A percentile compares a stretch with the other conserved stretches of the same genome.
Evolutionary conservation across 164 flowering plant genomes (phyloP).

Genomic region (Tetracentron sinense): DNA sequence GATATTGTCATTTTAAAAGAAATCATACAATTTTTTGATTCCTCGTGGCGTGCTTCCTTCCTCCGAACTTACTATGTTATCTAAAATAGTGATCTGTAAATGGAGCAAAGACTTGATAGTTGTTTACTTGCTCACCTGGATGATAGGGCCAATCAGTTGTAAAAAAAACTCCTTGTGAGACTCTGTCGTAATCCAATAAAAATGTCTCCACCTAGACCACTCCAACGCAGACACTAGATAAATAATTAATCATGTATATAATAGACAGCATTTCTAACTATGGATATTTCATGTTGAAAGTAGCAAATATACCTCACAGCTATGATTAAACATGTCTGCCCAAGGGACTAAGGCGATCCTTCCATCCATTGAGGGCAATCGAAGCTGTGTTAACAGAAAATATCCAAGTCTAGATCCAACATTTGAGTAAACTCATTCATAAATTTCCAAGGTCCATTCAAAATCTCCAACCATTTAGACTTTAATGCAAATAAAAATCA

Average conservation of each 20-base stretch:
- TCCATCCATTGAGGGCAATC: conserved; percentile 90
- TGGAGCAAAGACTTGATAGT: conserved; percentile 7
- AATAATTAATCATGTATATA: not conserved
- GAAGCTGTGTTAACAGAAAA: conserved; percentile 45
- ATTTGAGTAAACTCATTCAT: not conserved
- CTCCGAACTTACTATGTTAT: not conserved
- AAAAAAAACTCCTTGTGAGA: conserved; percentile 84
- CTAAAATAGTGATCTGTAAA: not conserved
- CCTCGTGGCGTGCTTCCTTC: not conserved
- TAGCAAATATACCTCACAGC: conserved; percentile 60
- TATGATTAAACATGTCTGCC: conserved; percentile 99
- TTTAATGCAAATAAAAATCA: not conserved
- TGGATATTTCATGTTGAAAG: not conserved
- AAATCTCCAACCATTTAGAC: not conserved
- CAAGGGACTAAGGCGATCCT: conserved; percentile 93
- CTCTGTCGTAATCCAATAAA: conserved; percentile 85
- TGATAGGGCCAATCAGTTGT: conserved; percentile 83
- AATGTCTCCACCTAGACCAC: conserved; percentile 76
- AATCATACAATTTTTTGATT: not conserved
- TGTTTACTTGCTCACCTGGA: conserved; percentile 98
- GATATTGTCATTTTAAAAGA: too few species aligned
- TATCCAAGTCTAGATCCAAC: not conserved
- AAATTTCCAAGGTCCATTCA: not conserved
- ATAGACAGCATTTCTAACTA: not conserved
- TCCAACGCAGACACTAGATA: conserved; percentile 8